Evolutionary conservation across 1,284 basidiomycete genomes (phyloP), one percentile per base, ranked within the genome.

Genomic region (Puccinia brachypodii): DNA sequence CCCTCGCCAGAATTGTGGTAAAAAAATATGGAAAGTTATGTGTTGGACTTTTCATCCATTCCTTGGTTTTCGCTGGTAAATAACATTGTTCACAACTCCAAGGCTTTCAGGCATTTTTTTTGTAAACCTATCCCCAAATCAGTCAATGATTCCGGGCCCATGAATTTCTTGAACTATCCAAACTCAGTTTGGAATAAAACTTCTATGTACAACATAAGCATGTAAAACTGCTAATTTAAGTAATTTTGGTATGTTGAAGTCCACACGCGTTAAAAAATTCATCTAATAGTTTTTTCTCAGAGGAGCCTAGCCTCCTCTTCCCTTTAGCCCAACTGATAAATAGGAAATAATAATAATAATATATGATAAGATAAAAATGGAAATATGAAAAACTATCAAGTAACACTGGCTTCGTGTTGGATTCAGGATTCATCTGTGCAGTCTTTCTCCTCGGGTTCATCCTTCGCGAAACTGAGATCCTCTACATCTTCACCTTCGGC

Each of bases 341-440:
- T n/a, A n/a, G n/a, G n/a, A 25, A 40, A 36, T 38, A 42, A 22
- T 19, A 0, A 19, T 40, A 42, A 40, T n/a, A n/a, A 44, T 40
- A 25, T 25, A 68, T 68, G 11, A 68, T 68, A n/a, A 68, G 44
- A 60, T 60, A 33, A 33, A 14, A 60, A 60, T 60, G 8, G 38
- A 68, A 68, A 44, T 42, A 13, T 11, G 38, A 68, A 4, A 44
- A 40, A 68, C 62, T 22, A 22, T 36, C 31, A n/a, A 36, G 22
- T 68, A 13, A 25, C 28, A 6, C 3, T 42, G 28, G 64, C 64
- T 44, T n/a, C 1, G 36, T 25, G 38, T 25, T 19, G n/a, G 62
- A 64, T 38, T 42, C n/a, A 68, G 64, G 69, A 33, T 47, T 47
- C 69, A 50, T 72, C 69, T 72, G 28, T 53, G 50, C 69, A 72